Conservation (phyloP, 2,329 filamentous ascomycete species). For the Aspergillus sp. region DNA sequence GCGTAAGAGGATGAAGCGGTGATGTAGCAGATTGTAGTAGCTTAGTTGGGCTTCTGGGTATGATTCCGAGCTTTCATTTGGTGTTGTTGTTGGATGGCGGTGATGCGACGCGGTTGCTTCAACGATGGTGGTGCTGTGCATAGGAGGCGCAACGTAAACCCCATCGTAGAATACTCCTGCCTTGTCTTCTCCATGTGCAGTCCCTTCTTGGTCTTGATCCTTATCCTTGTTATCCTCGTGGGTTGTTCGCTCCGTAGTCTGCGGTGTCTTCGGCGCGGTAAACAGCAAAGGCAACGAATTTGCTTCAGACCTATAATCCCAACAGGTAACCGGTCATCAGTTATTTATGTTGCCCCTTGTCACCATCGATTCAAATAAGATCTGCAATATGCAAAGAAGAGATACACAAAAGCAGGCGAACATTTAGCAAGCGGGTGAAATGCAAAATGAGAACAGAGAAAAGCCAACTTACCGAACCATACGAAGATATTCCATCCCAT, state of each 20-base stretch:
- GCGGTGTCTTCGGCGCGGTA: constrained; percentile 47
- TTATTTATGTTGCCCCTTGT: background rate
- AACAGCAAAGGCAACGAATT: constrained; percentile 63
- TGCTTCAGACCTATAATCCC: constrained; percentile 59
- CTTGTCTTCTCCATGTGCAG: constrained; percentile 34
- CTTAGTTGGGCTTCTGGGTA: constrained; percentile 49
- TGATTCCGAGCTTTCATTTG: background rate
- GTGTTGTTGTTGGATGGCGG: background rate
- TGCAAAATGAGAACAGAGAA: constrained; percentile 21
- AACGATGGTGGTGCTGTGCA: constrained; percentile 1
- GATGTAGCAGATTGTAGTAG: constrained; percentile 60
- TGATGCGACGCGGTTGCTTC: background rate
- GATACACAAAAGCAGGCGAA: constrained; percentile 4
- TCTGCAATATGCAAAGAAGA: background rate
- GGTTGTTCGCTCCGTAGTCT: constrained; percentile 8
- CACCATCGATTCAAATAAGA: background rate
- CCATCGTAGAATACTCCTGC: constrained; percentile 68
- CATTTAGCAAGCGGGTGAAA: constrained; percentile 15
- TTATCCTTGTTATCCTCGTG: constrained; percentile 1
- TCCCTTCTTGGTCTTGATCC: constrained; percentile 16
- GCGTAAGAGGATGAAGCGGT: constrained; percentile 60
- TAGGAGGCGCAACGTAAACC: constrained; percentile 61
- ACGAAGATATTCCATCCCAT: constrained; percentile 62
- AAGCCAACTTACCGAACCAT: constrained; percentile 56
- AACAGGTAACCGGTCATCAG: too few species aligned